Base-by-base conservation (phyloP, 2,329 filamentous ascomycete species). In the Tolypocladium cylindrosporum region DNA sequence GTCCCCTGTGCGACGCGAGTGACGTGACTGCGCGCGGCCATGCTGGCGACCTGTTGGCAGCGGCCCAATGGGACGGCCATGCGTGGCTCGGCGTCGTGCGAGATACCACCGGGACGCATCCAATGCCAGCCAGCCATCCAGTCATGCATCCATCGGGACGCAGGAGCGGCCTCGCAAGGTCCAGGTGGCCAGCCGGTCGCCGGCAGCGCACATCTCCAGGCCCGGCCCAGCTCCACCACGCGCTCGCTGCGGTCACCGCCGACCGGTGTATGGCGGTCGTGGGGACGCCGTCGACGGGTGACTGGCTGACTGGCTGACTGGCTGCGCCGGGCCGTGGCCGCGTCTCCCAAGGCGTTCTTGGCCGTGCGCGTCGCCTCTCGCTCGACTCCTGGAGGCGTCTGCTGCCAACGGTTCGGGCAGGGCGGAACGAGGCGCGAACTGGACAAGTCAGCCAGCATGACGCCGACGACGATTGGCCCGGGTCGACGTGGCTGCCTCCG, bases 391-490 rank as follows among this genome's bases (percentile, higher is more conserved):
- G 14, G 39, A 19, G 21, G 19, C 52, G 36, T 19, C 34, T 56
- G 9, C 16, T 37, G 42, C 56, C 56, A 58, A 58, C 56, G 56
- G 39, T 54, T 53, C 24, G 14, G 50, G 41, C 56, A 39, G 54
- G 56, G 56, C 56, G 56, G 50, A 42, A 27, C 36, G 56, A 55
- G 56, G 56, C 51, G 56, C 54, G 48, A 34, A 54, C 39, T 54
- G 40, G 11, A 31, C 45, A 34, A 27, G 45, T 51, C 37, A 55
- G 55, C 40, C 57, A 48, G 16, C 54, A 45, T 61, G 56, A 63
- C 63, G 63, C 63, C 60, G n/a, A 13, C 48, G 48, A 16, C 27
- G 21, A 51, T 51, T 51, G 48, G 48, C 48, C 24, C 48, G 27
- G 27, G 31, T 51, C 31, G 48, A 27, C 10, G 45, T 34, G 45